phyloP scores from a whole-genome alignment of 257 asterid genomes.

The Plantago elongata region DNA sequence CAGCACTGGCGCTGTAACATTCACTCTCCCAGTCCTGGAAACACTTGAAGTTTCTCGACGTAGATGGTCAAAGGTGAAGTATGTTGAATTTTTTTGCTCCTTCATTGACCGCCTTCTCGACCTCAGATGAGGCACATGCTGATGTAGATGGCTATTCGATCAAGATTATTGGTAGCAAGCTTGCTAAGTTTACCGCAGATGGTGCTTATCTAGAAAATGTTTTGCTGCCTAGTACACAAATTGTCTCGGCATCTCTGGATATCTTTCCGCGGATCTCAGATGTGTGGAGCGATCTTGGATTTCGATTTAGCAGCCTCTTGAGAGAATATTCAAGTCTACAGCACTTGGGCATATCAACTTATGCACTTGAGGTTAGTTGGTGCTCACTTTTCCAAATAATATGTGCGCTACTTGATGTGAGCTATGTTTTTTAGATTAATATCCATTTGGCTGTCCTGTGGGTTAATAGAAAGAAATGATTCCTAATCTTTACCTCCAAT shows the following conservation, averaged over 20 bases:
- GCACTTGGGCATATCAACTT: background rate
- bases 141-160: background rate
- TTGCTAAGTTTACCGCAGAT: background rate
- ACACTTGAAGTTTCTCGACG: background rate
- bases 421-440: too few species aligned
- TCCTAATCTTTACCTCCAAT: too few species aligned
- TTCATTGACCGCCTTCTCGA: background rate
- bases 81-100: slow-evolving; percentile 3
- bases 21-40: slow-evolving; percentile 3
- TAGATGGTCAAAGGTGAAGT: background rate
- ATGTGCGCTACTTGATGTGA: too few species aligned
- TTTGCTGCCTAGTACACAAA: background rate
- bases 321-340: background rate
- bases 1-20: background rate
- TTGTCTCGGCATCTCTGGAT: background rate
- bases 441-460: too few species aligned
- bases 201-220: background rate
- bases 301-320: background rate
- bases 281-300: background rate
- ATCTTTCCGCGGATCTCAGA: too few species aligned
- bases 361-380: background rate
- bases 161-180: background rate
- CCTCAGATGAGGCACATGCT: too few species aligned
- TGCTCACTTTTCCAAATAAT: background rate
- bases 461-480: too few species aligned